Conservation (phyloP, 1,284 basidiomycete genomes). For the Vanrija humicola region DNA sequence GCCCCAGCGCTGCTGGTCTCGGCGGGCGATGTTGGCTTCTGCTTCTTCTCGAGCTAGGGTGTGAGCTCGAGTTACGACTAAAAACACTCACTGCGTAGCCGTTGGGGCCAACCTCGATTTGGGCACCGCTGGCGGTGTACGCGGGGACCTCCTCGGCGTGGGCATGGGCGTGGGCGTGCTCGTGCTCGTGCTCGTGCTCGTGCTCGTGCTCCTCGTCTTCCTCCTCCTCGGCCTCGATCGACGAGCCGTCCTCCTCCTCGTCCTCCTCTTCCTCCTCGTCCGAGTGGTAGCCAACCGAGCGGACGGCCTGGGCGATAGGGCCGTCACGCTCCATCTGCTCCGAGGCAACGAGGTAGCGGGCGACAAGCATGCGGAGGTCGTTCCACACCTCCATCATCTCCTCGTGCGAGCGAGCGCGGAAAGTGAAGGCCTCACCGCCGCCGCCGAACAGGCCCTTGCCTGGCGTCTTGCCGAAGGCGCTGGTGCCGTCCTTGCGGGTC, state of each 20-base stretch:
- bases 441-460: slow-evolving; percentile 56
- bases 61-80: neutral
- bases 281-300: slow-evolving; percentile 63
- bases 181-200: slow-evolving; percentile 35
- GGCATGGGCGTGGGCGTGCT: slow-evolving; percentile 43
- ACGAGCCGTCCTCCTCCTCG: slow-evolving; percentile 65
- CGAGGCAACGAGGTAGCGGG: slow-evolving; percentile 89
- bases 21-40: slow-evolving; percentile 19
- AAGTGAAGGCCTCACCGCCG: slow-evolving; percentile 72
- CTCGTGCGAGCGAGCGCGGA: slow-evolving; percentile 83
- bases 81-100: slow-evolving; percentile 64
- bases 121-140: slow-evolving; percentile 47
- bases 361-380: slow-evolving; percentile 92
- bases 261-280: slow-evolving; percentile 71
- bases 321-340: slow-evolving; percentile 92
- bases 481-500: slow-evolving; percentile 67
- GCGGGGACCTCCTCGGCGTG: slow-evolving; percentile 60
- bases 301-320: slow-evolving; percentile 87
- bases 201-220: slow-evolving; percentile 53
- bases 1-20: neutral
- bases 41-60: slow-evolving; percentile 45
- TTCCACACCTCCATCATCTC: slow-evolving; percentile 99
- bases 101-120: slow-evolving; percentile 58
- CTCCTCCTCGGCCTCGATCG: slow-evolving; percentile 69
- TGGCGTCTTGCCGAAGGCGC: slow-evolving; percentile 56